A percentile compares a stretch with the other conserved stretches of the same genome.
These are phyloP conservation scores for Podospora conica DNA, from an alignment of 495 filamentous ascomycete species.

Conservation along the genomic window DNA sequence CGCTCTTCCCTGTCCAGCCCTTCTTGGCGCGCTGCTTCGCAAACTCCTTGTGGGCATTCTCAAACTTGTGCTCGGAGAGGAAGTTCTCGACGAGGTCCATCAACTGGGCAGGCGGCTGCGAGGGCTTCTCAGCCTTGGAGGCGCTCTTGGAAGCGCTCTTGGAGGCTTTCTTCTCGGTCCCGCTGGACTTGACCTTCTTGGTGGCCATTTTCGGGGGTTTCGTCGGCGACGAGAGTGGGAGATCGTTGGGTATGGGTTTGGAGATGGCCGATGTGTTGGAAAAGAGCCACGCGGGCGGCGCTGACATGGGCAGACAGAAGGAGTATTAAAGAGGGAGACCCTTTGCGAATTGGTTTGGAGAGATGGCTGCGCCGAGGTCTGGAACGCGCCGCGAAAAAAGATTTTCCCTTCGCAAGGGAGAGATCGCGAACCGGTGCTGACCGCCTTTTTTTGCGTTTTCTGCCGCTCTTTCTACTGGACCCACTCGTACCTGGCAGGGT, in stretches of 20 bases:
- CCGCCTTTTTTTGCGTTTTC: background rate
- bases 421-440: background rate
- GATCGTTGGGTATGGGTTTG: constrained; percentile 3
- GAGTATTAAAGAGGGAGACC: background rate
- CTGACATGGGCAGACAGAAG: constrained; percentile 22
- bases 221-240: constrained; percentile 5
- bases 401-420: background rate
- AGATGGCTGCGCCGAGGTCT: background rate
- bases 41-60: constrained; percentile 52
- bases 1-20: constrained; percentile 34
- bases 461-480: background rate
- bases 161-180: constrained; percentile 15
- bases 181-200: constrained; percentile 31
- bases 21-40: constrained; percentile 49
- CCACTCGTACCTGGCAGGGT: background rate
- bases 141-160: background rate
- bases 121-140: constrained; percentile 5
- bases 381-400: background rate
- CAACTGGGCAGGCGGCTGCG: constrained; percentile 49
- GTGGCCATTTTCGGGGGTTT: constrained; percentile 4
- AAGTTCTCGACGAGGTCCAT: constrained; percentile 61
- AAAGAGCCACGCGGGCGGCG: constrained; percentile 41
- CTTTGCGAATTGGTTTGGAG: background rate
- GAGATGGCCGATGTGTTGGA: constrained; percentile 32
- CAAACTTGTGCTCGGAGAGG: constrained; percentile 59